Percentiles rank a stretch among this genome's conserved stretches.
Evolutionary conservation across 495 filamentous ascomycete genomes (phyloP).

Genomic region (Chaetomidium leptoderma): DNA sequence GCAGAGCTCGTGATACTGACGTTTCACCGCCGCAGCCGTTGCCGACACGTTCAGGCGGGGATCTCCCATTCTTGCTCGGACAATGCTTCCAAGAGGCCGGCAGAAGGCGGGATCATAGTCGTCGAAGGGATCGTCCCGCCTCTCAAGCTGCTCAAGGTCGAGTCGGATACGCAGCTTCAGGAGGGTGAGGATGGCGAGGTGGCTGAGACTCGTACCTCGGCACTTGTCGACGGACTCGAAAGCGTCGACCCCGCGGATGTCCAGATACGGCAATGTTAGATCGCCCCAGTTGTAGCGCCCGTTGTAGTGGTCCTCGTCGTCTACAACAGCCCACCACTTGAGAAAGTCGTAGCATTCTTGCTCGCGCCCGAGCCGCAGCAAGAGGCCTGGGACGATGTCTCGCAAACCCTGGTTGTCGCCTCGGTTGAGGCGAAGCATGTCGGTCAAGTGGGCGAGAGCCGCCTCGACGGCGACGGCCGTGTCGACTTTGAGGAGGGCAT

Average conservation of each 20-base stretch:
- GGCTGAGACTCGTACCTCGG: slow-evolving; percentile 19
- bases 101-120: neutral
- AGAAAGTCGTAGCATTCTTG: slow-evolving; percentile 53
- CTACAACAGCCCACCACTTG: slow-evolving; percentile 41
- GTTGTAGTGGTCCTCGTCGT: no score
- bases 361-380: slow-evolving; percentile 45
- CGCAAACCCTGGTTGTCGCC: slow-evolving; percentile 45
- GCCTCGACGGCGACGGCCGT: slow-evolving; percentile 30
- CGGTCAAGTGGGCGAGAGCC: slow-evolving; percentile 35
- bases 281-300: slow-evolving; percentile 46
- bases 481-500: slow-evolving; percentile 31
- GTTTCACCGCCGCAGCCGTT: neutral
- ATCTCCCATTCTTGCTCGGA: neutral
- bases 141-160: slow-evolving; percentile 27
- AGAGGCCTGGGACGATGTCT: slow-evolving; percentile 36
- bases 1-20: slow-evolving; percentile 32
- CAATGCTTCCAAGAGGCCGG: slow-evolving; percentile 8
- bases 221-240: slow-evolving; percentile 33
- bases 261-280: slow-evolving; percentile 29
- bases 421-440: slow-evolving; percentile 42
- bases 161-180: slow-evolving; percentile 39
- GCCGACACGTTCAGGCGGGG: neutral
- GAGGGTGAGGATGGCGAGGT: slow-evolving; percentile 32
- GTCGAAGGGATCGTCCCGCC: neutral
- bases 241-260: slow-evolving; percentile 37